Conservation (phyloP, 805 yeast genomes). For the Starmera pachycereana region DNA sequence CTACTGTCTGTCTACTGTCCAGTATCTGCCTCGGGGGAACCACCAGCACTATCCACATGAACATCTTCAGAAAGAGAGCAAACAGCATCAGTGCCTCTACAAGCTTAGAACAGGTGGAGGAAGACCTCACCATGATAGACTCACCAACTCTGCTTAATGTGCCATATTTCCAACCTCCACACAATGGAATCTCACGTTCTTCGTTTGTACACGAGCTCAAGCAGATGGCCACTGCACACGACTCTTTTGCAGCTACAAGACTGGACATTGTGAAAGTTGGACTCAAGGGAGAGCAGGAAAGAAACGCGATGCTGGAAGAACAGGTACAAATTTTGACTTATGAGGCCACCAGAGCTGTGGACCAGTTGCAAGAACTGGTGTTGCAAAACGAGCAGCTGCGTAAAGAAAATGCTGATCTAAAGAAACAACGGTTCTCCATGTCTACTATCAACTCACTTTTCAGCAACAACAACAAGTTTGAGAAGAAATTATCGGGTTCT, state of each 20-base stretch:
- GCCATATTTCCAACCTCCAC: too few species aligned
- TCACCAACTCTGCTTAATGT: too few species aligned
- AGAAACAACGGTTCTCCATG: constrained; percentile 5
- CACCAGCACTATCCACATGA: too few species aligned
- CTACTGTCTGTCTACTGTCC: too few species aligned
- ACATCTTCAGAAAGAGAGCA: too few species aligned
- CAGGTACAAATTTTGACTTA: constrained; percentile 15
- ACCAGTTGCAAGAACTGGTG: constrained; percentile 4
- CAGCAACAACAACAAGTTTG: constrained; percentile 3
- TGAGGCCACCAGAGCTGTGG: constrained; percentile 18
- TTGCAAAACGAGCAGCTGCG: constrained; percentile 7
- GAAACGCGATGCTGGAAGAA: constrained; percentile 18
- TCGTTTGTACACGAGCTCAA: constrained; percentile 1
- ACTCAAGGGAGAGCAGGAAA: constrained; percentile 16
- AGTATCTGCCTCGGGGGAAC: too few species aligned
- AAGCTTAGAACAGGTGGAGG: too few species aligned
- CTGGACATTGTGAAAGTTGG: constrained; percentile 8
- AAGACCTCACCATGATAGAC: too few species aligned
- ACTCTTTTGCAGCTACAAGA: constrained; percentile 4
- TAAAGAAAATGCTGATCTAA: constrained; percentile 11
- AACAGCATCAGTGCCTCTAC: too few species aligned
- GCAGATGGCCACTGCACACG: constrained; percentile 1
- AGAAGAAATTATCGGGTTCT: not conserved
- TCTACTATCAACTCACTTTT: constrained; percentile 2
- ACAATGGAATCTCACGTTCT: not conserved